These are phyloP conservation scores for Phaeodactylum tricornutum DNA, from an alignment of 108 stramenopile species.

Conservation along the genomic window DNA sequence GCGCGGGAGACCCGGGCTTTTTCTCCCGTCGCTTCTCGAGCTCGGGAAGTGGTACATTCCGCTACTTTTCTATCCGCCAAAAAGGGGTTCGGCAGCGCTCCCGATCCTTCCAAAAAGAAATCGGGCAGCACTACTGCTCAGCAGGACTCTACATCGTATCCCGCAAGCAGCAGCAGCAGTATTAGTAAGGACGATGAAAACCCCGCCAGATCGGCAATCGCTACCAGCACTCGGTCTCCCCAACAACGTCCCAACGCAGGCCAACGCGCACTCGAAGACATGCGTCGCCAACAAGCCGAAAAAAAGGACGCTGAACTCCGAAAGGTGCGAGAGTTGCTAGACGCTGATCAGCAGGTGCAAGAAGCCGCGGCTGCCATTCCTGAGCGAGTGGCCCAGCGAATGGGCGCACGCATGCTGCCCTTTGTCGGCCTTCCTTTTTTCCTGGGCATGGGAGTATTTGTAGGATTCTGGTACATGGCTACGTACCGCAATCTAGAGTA, in stretches of 20 bases:
- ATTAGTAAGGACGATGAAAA: too few species aligned
- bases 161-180: too few species aligned
- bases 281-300: constrained; percentile 62
- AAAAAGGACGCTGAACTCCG: constrained; percentile 60
- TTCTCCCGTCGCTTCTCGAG: too few species aligned
- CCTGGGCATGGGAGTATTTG: constrained; percentile 52
- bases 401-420: constrained; percentile 77
- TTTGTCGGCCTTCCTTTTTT: constrained; percentile 78
- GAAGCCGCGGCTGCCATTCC: constrained; percentile 72
- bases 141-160: too few species aligned
- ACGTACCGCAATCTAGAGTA: constrained; percentile 67
- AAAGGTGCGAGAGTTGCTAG: constrained; percentile 31
- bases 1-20: too few species aligned
- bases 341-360: constrained; percentile 32
- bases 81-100: too few species aligned
- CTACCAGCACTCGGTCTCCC: too few species aligned
- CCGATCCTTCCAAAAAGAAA: too few species aligned
- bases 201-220: too few species aligned
- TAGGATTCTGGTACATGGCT: constrained; percentile 76
- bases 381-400: constrained; percentile 68
- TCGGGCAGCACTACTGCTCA: too few species aligned
- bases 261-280: constrained; percentile 29
- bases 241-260: constrained; percentile 29
- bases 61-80: too few species aligned
- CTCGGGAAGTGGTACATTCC: too few species aligned